Evolutionary conservation across 768 basidiomycete species (phyloP), one percentile per base, ranked within the genome.

Genomic region (Suillus ampliporus): DNA sequence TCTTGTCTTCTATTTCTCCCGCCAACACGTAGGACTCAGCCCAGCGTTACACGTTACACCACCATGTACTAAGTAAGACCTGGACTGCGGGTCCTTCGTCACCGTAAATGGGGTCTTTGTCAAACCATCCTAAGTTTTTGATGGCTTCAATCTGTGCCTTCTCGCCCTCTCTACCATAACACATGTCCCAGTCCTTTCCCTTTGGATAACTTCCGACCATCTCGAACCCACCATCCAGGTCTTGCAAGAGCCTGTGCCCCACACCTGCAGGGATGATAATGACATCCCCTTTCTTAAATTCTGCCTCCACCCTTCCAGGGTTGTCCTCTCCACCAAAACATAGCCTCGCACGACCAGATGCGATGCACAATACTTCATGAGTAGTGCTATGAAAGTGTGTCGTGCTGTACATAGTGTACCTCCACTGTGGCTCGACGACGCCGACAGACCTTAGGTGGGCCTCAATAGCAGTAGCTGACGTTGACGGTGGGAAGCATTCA

Each of bases 341-440:
- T n/a, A 80, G 46, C 31, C 58, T 69, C 15, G 78, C 81, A 28
- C 72, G 61, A 1, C 80, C 80, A 6, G 59, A 52, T 13, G 67
- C 65, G 43, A 81, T 68, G 51, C 74, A 74, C 60, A 82, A 66
- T 17, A 82, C 72, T 61, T 81, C 79, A 73, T 82, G 77, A 14
- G 77, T 76, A 44, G 77, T 80, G n/a, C 75, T 76, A 64, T 82
- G 79, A 67, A 77, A 83, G 65, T 82, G 80, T 28, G 76, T 73
- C 31, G 70, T 70, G 47, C 59, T 64, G 71, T 80, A 81, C 79
- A 80, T 80, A 28, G 78, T 75, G 68, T 77, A 82, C 15, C 76
- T 74, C 80, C 81, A 81, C 60, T 76, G 72, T 4, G 80, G 80
- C 40, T 63, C 62, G n/a, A 75, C 74, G 17, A 77, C 75, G 10